phyloP scores from a whole-genome alignment of 306 rosid genomes.

The Hippophae gyantsensis region DNA sequence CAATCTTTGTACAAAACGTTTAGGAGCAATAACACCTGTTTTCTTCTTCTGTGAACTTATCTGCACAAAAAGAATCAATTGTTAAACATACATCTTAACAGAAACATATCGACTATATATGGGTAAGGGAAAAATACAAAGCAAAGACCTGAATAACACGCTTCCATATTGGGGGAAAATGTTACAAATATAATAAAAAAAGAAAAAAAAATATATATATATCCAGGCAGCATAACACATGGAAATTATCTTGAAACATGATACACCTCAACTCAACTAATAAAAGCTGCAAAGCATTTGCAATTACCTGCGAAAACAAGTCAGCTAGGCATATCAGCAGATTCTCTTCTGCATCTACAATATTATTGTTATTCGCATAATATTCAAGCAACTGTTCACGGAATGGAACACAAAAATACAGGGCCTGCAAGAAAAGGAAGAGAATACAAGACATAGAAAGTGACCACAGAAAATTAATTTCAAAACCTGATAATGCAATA shows the following conservation, averaged over 20 bases:
- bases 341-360: slow-evolving; percentile 79
- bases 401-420: slow-evolving; percentile 96
- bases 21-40: slow-evolving; percentile 98
- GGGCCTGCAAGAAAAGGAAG: slow-evolving; percentile 53
- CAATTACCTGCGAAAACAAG: slow-evolving; percentile 78
- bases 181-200: too few relatives aligned
- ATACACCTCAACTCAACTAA: background rate
- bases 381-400: slow-evolving; percentile 89
- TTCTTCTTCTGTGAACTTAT: slow-evolving; percentile 98
- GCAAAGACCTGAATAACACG: too few relatives aligned
- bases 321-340: slow-evolving; percentile 96
- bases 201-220: too few relatives aligned
- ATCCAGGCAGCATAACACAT: too few relatives aligned
- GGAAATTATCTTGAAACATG: background rate
- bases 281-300: background rate
- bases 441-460: slow-evolving; percentile 7
- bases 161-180: too few relatives aligned
- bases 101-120: background rate
- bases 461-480: slow-evolving; percentile 1
- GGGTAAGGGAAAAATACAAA: too few relatives aligned
- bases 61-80: slow-evolving; percentile 33
- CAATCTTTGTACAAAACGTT: slow-evolving; percentile 94
- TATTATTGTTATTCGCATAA: slow-evolving; percentile 62
- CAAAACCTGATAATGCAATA: background rate
- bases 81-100: slow-evolving; percentile 16